Base-by-base conservation (phyloP, 2,329 filamentous ascomycete genomes). In the Malbranchea cinnamomea region DNA sequence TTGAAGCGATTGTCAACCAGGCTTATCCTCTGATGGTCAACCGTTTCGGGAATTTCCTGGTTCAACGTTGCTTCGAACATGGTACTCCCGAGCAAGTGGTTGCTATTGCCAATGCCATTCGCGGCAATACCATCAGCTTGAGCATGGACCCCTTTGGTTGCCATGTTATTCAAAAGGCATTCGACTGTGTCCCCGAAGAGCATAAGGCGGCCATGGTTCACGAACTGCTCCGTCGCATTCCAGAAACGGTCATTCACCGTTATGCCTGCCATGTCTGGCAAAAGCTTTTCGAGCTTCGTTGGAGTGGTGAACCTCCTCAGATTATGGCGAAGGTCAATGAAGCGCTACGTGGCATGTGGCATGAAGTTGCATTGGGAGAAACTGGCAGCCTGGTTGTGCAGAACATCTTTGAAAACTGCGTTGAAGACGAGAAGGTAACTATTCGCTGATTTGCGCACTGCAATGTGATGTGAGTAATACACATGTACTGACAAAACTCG, bases 251-350 rank as follows among this genome's bases (percentile, higher is more conserved):
- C 40, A 89, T 98, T 49, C 91, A 98, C 58, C 80, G 91, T 42
- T 98, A 98, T 58, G 89, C 89, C 35, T 98, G 89, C 49, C 89
- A 98, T 54, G 89, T 98, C 39, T 98, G 89, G 89, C 89, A 98
- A 63, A 98, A 98, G 64, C 71, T 98, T 16, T 98, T 98, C 53
- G 89, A 98, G 56, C 71, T 98, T 43, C 78, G 89, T 48, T 98
- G 89, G 89, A 83, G 76, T 39, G 79, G 85, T 46, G 81, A 84
- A 22, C 89, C 89, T 23, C 89, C 89, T 14, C 85, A 94, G 56
- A 93, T 98, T 57, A 98, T 98, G 89, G 81, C 80, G 47, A 93
- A 82, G 47, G 91, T 98, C 57, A 98, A 98, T 48, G 84, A 95
- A 44, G 80, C 89, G 36, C 69, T 98, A 32, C 71, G 74, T 35